A percentile compares a stretch with the other conserved stretches of the same genome.
phyloP scores from a whole-genome alignment of 2,329 filamentous ascomycete species.

The Talaromyces sp. region DNA sequence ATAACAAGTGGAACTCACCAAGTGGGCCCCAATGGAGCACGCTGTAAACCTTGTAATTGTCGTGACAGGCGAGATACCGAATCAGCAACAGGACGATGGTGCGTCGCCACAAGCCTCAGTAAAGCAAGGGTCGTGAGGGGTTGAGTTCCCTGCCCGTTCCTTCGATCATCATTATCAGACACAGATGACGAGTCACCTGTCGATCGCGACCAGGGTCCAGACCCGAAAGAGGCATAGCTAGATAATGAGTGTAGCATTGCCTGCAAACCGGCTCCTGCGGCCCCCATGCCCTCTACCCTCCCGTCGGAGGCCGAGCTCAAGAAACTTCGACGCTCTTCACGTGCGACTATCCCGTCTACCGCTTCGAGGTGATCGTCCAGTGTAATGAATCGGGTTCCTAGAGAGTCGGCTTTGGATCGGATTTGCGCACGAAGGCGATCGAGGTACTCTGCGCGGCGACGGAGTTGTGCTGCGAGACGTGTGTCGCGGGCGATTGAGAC shows the following conservation, averaged over 20 bases:
- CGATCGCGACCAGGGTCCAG: constrained; percentile 13
- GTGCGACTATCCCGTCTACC: constrained; percentile 32
- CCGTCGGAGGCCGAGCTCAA: not conserved
- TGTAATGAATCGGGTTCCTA: constrained; percentile 31
- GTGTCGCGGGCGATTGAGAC: constrained; percentile 27
- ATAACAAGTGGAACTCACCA: constrained; percentile 13
- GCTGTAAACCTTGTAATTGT: constrained; percentile 27
- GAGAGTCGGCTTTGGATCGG: constrained; percentile 35
- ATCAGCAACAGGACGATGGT: constrained; percentile 33
- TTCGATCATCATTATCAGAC: not conserved
- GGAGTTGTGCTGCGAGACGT: constrained; percentile 33
- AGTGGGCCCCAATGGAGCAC: constrained; percentile 13
- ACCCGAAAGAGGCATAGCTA: constrained; percentile 16
- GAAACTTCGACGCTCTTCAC: constrained; percentile 22
- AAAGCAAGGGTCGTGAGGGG: constrained; percentile 21
- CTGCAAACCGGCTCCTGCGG: constrained; percentile 1
- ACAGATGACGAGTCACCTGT: constrained; percentile 5
- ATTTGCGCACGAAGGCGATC: constrained; percentile 37
- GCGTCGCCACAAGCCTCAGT: constrained; percentile 28
- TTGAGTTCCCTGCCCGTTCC: not conserved
- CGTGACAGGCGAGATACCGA: constrained; percentile 29
- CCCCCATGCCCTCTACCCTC: not conserved
- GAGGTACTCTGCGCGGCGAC: constrained; percentile 36
- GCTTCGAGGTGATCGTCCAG: constrained; percentile 41
- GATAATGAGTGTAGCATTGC: constrained; percentile 19